These are phyloP conservation scores for Fraxinus anomala DNA, from an alignment of 257 asterid species.

Conservation along the genomic window DNA sequence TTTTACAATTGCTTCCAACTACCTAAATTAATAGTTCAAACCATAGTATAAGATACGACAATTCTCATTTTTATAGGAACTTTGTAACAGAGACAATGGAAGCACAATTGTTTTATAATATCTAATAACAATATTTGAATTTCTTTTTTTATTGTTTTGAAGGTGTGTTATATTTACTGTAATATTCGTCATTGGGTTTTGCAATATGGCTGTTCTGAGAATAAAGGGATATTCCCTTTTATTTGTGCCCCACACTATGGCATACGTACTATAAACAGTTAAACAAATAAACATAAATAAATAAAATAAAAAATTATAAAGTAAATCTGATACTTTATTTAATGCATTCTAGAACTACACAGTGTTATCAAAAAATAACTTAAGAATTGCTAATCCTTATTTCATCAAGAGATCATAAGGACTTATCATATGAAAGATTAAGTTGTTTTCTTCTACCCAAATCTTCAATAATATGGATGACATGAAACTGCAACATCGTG, in stretches of 20 bases:
- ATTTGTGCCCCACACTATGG: neutral
- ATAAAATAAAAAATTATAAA: neutral
- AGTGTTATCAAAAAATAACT: neutral
- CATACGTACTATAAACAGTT: neutral
- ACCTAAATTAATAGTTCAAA: neutral
- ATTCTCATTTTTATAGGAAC: neutral
- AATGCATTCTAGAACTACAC: neutral
- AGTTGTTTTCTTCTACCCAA: neutral
- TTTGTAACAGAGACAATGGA: neutral
- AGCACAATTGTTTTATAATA: neutral
- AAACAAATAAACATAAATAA: neutral
- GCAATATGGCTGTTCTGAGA: neutral
- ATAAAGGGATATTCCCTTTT: neutral
- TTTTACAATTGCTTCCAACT: neutral
- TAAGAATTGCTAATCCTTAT: neutral
- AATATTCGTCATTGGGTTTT: neutral
- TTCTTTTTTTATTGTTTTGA: neutral
- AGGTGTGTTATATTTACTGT: neutral
- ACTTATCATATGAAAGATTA: neutral
- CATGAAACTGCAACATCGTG: neutral
- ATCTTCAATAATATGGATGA: neutral
- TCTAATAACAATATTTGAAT: neutral
- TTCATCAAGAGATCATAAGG: neutral
- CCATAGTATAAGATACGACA: neutral
- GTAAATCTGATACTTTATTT: neutral